Base-by-base conservation (phyloP, 148 eudicot genomes). In the Chenopodium quinoa region DNA sequence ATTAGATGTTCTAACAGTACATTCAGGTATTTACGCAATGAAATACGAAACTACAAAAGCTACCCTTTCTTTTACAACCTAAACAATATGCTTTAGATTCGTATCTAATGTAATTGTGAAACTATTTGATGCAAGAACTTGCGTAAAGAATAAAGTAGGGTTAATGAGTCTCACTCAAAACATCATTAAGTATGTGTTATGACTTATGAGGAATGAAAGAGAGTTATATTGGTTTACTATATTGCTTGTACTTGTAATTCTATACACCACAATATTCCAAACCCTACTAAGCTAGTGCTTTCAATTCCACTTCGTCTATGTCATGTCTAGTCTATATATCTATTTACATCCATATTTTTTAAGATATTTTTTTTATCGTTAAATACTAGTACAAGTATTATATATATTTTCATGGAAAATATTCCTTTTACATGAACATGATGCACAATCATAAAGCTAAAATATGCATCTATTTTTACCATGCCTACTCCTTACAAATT, bases 191-290 rank as follows among this genome's bases (percentile, higher is more conserved):
- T 1, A 27, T 67, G 9, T 29, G 71, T 67, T 31, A 5, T 13
- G 9, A 54, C 1, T 67, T 31, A 5, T 13, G 9, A 54, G 5
- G 22, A 27, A 54, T 14, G 8, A 27, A 23, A 16, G 31, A 3
- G 46, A 75, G 22, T 20, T 4, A 17, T 72, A 54, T 40, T 44
- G 16, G 52, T 13, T 78, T 52, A 47, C 68, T 29, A 16, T 78
- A 40, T 40, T 40, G 81, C 73, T 78, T 79, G 81, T 69, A 52
- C 81, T 69, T 52, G 67, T 32, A 20, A 19, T 52, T 52, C 64
- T 69, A 75, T 23, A 29, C 64, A 48, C 63, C 66, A 69, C 47
- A 12, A 23, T 50, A 47, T 68, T 78, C 48, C 47, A 25, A 66
- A 68, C 73, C 80, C 81, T 79, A 79, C 75, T 29, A 17, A 32